These are phyloP conservation scores for Cercospora beticola DNA, from an alignment of 2,329 filamentous ascomycete species.

Conservation along the genomic window DNA sequence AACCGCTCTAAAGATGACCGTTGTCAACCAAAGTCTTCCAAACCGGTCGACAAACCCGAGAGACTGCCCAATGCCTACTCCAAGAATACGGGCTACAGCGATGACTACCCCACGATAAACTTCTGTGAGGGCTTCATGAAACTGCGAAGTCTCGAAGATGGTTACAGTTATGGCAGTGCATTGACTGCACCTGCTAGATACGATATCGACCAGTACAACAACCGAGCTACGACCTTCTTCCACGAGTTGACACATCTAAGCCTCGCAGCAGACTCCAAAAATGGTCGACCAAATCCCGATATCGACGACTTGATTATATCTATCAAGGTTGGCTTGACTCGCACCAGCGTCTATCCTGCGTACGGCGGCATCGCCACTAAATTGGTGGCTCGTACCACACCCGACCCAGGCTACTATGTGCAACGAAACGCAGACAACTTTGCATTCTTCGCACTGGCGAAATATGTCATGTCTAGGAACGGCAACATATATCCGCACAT, in stretches of 20 bases:
- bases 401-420: not conserved
- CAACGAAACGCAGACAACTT: not conserved
- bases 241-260: not conserved
- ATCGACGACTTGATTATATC: not conserved
- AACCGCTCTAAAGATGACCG: not conserved
- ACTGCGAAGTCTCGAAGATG: not conserved
- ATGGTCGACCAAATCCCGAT: not conserved
- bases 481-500: too few species aligned
- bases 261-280: not conserved
- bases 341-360: too few species aligned
- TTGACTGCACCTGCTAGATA: not conserved
- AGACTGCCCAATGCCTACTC: not conserved
- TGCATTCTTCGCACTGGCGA: not conserved
- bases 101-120: not conserved
- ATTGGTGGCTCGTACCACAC: not conserved
- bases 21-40: not conserved
- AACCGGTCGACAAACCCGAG: not conserved
- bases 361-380: not conserved
- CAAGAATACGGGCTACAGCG: not conserved
- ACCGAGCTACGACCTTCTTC: not conserved
- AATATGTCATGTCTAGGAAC: too few species aligned
- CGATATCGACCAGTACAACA: not conserved
- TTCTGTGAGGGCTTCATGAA: not conserved
- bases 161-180: not conserved
- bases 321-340: not conserved